These are phyloP conservation scores for Gonapodya sp. DNA, from an alignment of 192 early-diverging fungal genomes.

Conservation along the genomic window DNA sequence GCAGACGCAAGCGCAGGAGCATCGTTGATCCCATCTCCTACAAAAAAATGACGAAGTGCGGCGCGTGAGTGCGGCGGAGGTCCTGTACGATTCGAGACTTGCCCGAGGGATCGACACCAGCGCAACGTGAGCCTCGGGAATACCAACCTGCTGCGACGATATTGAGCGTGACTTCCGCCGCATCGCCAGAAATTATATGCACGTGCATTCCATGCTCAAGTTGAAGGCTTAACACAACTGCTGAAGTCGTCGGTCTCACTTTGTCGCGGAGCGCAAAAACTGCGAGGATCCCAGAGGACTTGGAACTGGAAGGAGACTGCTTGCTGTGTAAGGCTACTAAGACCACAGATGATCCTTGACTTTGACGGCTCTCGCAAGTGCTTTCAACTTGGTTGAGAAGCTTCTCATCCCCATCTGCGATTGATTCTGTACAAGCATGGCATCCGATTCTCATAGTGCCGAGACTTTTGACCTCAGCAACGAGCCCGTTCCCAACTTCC, in stretches of 20 bases:
- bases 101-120: constrained; percentile 60
- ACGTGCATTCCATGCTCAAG: constrained; percentile 43
- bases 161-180: constrained; percentile 46
- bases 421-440: background rate
- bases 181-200: constrained; percentile 74
- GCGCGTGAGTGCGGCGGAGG: background rate
- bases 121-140: constrained; percentile 39
- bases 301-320: background rate
- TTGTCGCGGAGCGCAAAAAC: constrained; percentile 56
- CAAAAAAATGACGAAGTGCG: constrained; percentile 13
- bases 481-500: background rate
- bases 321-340: background rate
- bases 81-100: constrained; percentile 28
- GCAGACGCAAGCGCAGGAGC: constrained; percentile 81
- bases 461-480: background rate
- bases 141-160: constrained; percentile 57
- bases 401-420: background rate
- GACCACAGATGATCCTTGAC: background rate
- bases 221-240: constrained; percentile 37
- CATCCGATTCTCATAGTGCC: background rate
- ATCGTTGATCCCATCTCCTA: constrained; percentile 95
- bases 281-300: constrained; percentile 28
- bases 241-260: constrained; percentile 43
- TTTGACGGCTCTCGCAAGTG: background rate
- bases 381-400: background rate